Conservation (phyloP, 805 yeast species). For the Candida odintsovae region DNA sequence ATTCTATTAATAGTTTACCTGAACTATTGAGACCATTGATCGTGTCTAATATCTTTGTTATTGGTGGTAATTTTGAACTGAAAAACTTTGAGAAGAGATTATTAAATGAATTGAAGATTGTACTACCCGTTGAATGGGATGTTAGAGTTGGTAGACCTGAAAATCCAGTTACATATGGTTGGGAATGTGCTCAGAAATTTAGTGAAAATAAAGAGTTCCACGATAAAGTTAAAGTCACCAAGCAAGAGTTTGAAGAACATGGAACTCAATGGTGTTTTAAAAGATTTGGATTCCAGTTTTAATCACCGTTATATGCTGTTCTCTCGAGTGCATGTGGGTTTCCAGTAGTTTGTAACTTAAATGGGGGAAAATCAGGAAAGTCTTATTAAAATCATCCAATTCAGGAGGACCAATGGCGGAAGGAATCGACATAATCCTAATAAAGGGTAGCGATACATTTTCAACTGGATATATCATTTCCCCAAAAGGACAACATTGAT, state of each 20-base stretch:
- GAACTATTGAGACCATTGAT: slow-evolving; percentile 68
- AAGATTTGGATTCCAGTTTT: slow-evolving; percentile 35
- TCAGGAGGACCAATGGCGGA: neutral
- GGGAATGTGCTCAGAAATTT: slow-evolving; percentile 49
- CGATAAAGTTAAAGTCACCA: slow-evolving; percentile 54
- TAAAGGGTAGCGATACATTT: neutral
- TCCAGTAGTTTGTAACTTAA: neutral
- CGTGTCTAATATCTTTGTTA: slow-evolving; percentile 69
- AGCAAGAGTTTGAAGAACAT: slow-evolving; percentile 79
- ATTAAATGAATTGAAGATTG: slow-evolving; percentile 53
- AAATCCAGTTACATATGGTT: slow-evolving; percentile 42
- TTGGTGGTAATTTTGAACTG: slow-evolving; percentile 78
- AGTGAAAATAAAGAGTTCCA: slow-evolving; percentile 26
- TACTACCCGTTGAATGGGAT: slow-evolving; percentile 66
- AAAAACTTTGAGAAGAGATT: slow-evolving; percentile 64
- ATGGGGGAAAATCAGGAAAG: no score
- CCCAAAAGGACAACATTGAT: neutral
- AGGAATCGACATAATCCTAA: neutral
- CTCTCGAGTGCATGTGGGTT: neutral
- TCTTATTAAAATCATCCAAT: no score
- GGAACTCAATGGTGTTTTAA: slow-evolving; percentile 50
- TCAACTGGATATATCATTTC: neutral
- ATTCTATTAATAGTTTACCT: slow-evolving; percentile 65
- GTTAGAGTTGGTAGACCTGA: slow-evolving; percentile 40
- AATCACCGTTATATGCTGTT: neutral